Evolutionary conservation across 1,284 basidiomycete genomes (phyloP).

Genomic region (Naganishia albida): DNA sequence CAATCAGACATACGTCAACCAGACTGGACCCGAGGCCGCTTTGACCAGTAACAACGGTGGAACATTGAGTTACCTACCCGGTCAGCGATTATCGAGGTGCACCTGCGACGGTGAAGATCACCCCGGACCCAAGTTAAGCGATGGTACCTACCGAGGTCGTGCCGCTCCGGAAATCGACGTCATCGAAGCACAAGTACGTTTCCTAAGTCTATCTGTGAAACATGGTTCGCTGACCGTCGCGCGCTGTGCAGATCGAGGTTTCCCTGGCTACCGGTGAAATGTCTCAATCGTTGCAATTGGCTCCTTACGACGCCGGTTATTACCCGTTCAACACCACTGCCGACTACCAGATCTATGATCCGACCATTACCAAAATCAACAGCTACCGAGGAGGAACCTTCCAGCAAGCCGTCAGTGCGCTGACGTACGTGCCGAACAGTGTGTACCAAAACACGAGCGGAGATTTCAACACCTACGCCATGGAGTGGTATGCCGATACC

Average conservation of each 20-base stretch:
- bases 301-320: slow-evolving; percentile 67
- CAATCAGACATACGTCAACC: slow-evolving; percentile 53
- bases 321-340: slow-evolving; percentile 61
- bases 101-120: slow-evolving; percentile 64
- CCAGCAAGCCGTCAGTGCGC: slow-evolving; percentile 75
- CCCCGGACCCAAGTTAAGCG: slow-evolving; percentile 60
- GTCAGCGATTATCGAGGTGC: slow-evolving; percentile 59
- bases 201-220: slow-evolving; percentile 32
- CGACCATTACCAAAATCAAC: slow-evolving; percentile 64
- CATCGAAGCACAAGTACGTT: slow-evolving; percentile 61
- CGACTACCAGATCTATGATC: slow-evolving; percentile 42
- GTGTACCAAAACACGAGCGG: slow-evolving; percentile 44
- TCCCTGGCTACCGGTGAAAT: slow-evolving; percentile 49
- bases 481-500: slow-evolving; percentile 69
- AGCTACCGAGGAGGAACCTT: slow-evolving; percentile 71
- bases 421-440: slow-evolving; percentile 61
- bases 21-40: slow-evolving; percentile 49
- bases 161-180: slow-evolving; percentile 68
- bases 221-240: slow-evolving; percentile 33
- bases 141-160: slow-evolving; percentile 56
- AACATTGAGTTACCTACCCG: slow-evolving; percentile 52
- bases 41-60: slow-evolving; percentile 44
- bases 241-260: slow-evolving; percentile 44
- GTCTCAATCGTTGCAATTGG: slow-evolving; percentile 60
- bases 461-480: slow-evolving; percentile 59